phyloP scores from a whole-genome alignment of 257 asterid genomes.

The Coffea eugenioides region DNA sequence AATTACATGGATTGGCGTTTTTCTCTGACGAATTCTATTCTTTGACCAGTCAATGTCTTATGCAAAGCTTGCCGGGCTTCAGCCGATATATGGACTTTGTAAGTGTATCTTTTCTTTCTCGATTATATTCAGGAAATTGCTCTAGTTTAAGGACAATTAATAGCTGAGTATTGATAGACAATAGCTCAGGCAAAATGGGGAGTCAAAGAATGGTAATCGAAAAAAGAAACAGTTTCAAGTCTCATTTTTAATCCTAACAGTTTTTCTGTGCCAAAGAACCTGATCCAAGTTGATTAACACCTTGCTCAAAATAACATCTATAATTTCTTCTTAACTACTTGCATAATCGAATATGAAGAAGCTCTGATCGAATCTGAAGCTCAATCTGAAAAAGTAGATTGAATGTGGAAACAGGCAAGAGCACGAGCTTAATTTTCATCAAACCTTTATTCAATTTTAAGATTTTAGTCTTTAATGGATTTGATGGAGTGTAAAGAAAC shows the following conservation, averaged over 20 bases:
- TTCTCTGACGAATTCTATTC: conserved; percentile 12
- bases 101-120: conserved; percentile 34
- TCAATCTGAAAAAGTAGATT: neutral
- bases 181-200: neutral
- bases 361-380: neutral
- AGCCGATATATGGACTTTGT: conserved; percentile 98
- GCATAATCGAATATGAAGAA: neutral
- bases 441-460: neutral
- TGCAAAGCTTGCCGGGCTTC: conserved; percentile 98
- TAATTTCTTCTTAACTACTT: neutral
- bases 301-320: neutral
- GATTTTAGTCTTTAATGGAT: neutral
- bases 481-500: neutral
- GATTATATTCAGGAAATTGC: neutral
- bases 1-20: neutral
- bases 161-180: neutral
- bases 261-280: neutral
- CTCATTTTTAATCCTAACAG: neutral
- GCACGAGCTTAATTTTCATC: neutral
- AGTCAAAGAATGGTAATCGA: neutral
- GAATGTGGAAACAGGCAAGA: neutral
- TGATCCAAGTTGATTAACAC: neutral
- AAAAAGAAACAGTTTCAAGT: neutral
- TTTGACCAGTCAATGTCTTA: conserved; percentile 91
- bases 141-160: neutral